Evolutionary conservation across 169 alveolate genomes (phyloP).

Genomic region (Eimeria nieschulzi): DNA sequence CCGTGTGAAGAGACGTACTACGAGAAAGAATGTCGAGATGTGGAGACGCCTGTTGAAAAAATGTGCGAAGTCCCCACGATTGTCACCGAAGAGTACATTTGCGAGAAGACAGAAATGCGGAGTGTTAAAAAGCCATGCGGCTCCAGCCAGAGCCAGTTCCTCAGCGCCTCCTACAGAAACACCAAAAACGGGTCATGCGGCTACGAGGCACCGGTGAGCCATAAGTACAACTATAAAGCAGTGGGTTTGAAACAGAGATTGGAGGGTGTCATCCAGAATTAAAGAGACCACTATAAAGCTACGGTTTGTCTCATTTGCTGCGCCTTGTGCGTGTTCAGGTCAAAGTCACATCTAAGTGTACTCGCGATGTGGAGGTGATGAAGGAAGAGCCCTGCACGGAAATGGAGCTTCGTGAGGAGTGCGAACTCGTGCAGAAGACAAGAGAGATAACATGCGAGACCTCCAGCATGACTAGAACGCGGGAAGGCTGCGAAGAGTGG

Average conservation of each 20-base stretch:
- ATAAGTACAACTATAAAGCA: background rate
- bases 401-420: background rate
- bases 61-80: slow-evolving; percentile 11
- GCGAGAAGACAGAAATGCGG: background rate
- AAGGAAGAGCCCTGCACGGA: slow-evolving; percentile 13
- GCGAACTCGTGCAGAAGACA: background rate
- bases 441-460: background rate
- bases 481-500: slow-evolving; percentile 1
- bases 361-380: background rate
- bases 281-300: background rate
- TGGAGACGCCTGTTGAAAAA: background rate
- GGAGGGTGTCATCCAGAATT: background rate
- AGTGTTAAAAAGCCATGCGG: background rate
- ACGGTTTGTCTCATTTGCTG: background rate
- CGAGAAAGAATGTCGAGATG: background rate
- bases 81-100: slow-evolving; percentile 1
- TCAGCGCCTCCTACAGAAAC: background rate
- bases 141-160: background rate
- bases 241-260: background rate
- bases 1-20: background rate
- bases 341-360: background rate
- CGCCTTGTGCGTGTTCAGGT: background rate
- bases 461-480: background rate
- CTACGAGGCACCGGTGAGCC: slow-evolving; percentile 2
- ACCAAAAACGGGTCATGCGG: background rate